Evolutionary conservation across 2,329 filamentous ascomycete genomes (phyloP).

Genomic region (Aureobasidium lini): DNA sequence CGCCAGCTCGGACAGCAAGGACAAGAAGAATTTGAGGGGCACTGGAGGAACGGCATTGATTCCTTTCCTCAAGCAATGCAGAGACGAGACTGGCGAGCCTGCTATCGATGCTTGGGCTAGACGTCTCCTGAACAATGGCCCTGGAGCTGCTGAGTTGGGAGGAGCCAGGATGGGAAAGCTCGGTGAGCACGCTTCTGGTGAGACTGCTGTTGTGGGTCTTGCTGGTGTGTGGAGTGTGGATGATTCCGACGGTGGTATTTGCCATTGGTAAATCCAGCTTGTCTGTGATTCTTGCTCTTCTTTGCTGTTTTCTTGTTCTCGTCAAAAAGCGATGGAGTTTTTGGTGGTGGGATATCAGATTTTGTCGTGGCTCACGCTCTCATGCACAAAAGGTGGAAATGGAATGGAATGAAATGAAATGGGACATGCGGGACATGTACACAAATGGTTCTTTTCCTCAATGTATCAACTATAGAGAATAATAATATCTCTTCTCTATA

Average conservation of each 20-base stretch:
- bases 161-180: slow-evolving; percentile 44
- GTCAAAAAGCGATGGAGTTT: slow-evolving; percentile 9
- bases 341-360: neutral
- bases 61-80: slow-evolving; percentile 90
- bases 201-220: slow-evolving; percentile 58
- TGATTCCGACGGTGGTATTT: slow-evolving; percentile 61
- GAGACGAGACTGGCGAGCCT: slow-evolving; percentile 91
- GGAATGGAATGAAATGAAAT: neutral
- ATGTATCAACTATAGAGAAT: neutral
- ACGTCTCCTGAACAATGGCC: slow-evolving; percentile 45
- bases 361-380: neutral
- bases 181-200: slow-evolving; percentile 45
- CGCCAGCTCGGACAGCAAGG: slow-evolving; percentile 35
- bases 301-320: neutral
- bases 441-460: neutral
- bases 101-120: slow-evolving; percentile 64
- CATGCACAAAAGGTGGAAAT: neutral
- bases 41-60: slow-evolving; percentile 93
- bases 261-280: slow-evolving; percentile 39
- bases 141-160: slow-evolving; percentile 37
- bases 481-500: slow-evolving; percentile 1
- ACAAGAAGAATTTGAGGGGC: slow-evolving; percentile 62
- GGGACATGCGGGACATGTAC: neutral
- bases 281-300: neutral
- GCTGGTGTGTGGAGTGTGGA: slow-evolving; percentile 86